phyloP scores from a whole-genome alignment of 1,284 basidiomycete genomes.

The Fomitopsis palustris region DNA sequence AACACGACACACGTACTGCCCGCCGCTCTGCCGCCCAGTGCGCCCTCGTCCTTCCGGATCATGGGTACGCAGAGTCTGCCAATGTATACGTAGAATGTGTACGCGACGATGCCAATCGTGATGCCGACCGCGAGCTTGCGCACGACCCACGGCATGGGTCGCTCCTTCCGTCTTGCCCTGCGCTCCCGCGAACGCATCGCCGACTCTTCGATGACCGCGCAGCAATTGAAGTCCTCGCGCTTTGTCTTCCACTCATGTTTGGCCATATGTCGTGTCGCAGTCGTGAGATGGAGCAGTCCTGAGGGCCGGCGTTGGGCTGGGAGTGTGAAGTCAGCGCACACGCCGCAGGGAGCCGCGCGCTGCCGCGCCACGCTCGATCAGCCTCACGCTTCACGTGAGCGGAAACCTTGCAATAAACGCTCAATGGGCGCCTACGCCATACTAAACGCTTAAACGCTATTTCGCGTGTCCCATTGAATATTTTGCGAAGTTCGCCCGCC shows the following conservation, averaged over 20 bases:
- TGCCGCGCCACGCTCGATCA: not conserved
- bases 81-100: constrained; percentile 70
- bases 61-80: constrained; percentile 63
- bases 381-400: not conserved
- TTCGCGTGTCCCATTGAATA: not conserved
- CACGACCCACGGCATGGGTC: constrained; percentile 60
- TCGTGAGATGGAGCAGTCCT: not conserved
- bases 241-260: constrained; percentile 6
- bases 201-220: constrained; percentile 38
- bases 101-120: constrained; percentile 51
- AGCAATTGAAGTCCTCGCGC: constrained; percentile 20
- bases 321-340: not conserved
- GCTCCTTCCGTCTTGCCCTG: constrained; percentile 32
- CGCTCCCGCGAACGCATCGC: constrained; percentile 34
- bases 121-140: constrained; percentile 56
- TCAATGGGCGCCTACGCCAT: not conserved
- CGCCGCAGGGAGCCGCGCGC: not conserved
- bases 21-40: constrained; percentile 41
- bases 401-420: not conserved
- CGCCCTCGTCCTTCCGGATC: constrained; percentile 40
- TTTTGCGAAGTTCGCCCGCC: not conserved
- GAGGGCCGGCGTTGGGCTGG: not conserved
- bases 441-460: not conserved
- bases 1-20: constrained; percentile 51
- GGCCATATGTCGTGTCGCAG: constrained; percentile 8